These are phyloP conservation scores for Lipomyces starkeyi DNA, from an alignment of 805 yeast genomes.

Conservation along the genomic window DNA sequence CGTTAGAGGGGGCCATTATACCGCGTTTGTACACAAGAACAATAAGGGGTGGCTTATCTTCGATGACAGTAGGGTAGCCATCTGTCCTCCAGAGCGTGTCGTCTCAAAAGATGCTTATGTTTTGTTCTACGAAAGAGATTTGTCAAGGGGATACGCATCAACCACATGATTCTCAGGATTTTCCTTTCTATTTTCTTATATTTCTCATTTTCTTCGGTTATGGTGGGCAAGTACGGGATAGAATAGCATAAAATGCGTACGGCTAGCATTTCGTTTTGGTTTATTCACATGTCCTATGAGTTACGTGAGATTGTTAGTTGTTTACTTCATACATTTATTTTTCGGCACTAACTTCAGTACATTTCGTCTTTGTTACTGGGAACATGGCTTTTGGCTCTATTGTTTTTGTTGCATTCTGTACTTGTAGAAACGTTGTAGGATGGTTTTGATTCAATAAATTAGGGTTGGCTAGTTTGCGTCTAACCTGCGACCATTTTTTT, in stretches of 20 bases:
- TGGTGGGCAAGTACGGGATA: background rate
- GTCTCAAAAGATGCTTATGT: constrained; percentile 81
- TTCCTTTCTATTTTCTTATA: background rate
- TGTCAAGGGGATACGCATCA: background rate
- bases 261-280: background rate
- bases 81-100: constrained; percentile 51
- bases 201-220: background rate
- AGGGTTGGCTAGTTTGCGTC: background rate
- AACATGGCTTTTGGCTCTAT: background rate
- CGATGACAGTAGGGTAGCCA: constrained; percentile 75
- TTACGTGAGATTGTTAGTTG: background rate
- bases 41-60: constrained; percentile 76
- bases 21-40: constrained; percentile 75
- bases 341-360: background rate
- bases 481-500: too few relatives aligned
- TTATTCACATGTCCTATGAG: background rate
- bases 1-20: constrained; percentile 86
- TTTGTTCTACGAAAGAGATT: constrained; percentile 59
- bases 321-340: background rate
- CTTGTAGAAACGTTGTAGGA: constrained; percentile 1
- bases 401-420: background rate
- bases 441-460: constrained; percentile 1
- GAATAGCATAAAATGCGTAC: background rate
- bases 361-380: background rate
- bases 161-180: background rate